These are phyloP conservation scores for Boletus pseudopeckii DNA, from an alignment of 768 basidiomycete genomes.

Conservation along the genomic window DNA sequence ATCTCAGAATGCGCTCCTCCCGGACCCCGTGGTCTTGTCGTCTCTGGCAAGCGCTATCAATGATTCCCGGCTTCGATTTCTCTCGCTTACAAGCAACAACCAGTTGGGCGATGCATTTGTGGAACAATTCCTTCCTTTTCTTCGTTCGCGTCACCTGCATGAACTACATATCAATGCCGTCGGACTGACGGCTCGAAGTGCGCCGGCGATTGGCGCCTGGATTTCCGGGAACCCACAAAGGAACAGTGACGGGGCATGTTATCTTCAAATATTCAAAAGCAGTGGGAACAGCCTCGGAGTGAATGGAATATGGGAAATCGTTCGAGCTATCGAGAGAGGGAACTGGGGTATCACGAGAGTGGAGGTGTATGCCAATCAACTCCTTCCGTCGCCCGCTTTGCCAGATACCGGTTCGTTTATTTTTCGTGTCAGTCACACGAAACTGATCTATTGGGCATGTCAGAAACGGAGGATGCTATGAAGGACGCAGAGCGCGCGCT, in stretches of 20 bases:
- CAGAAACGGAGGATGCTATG: constrained; percentile 29
- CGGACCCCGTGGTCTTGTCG: constrained; percentile 34
- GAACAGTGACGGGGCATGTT: constrained; percentile 30
- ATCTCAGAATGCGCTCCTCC: constrained; percentile 41
- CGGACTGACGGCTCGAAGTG: constrained; percentile 43
- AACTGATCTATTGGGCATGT: constrained; percentile 1
- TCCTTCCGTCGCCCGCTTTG: constrained; percentile 10
- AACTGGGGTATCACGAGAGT: constrained; percentile 51
- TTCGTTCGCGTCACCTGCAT: constrained; percentile 45
- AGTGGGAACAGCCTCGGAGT: constrained; percentile 58
- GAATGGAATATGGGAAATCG: constrained; percentile 43
- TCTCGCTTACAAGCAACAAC: constrained; percentile 51
- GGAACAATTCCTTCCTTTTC: constrained; percentile 44
- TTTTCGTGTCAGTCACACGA: constrained; percentile 13
- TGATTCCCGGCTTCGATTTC: constrained; percentile 44
- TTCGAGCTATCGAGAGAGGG: constrained; percentile 42
- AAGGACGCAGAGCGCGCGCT: constrained; percentile 36
- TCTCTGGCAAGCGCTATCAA: constrained; percentile 51
- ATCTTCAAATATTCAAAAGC: constrained; percentile 46
- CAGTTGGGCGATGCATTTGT: constrained; percentile 48
- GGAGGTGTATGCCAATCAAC: constrained; percentile 48
- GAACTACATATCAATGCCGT: constrained; percentile 53
- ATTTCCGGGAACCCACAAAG: constrained; percentile 38
- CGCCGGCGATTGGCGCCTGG: constrained; percentile 44
- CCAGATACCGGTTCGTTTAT: constrained; percentile 7